Base-by-base conservation (phyloP, 2,329 filamentous ascomycete species). In the Monilinia aucupariae region DNA sequence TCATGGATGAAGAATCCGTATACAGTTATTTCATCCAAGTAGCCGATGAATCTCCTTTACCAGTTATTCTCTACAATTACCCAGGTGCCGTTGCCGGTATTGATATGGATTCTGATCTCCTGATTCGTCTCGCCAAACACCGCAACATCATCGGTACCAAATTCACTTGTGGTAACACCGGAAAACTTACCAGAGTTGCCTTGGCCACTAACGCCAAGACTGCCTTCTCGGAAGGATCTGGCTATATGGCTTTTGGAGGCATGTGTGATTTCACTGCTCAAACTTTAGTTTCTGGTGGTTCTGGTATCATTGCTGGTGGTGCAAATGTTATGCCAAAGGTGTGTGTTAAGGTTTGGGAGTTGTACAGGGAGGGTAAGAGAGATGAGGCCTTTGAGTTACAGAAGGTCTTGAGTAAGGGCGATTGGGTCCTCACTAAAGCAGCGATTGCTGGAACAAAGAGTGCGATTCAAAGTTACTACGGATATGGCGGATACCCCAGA, bases 21-120 rank as follows among this genome's bases (percentile, higher is more conserved):
- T 82, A 86, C 72, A 83, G 86, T 74, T 92, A 88, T 69, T 90
- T 79, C 76, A 71, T 69, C 39, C 64, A 68, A 58, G 89, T 96
- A 6, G 91, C 91, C 54, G 88, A 93, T 74, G 81, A 76, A 47
- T 90, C 86, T 58, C 87, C 90, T 6, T 78, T 94, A 10, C 90
- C 90, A n/a, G 75, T 96, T 61, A 83, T 96, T 67, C 79, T 96
- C 54, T 96, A 96, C 83, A 96, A 96, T 80, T 96, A 94, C 78
- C 91, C 91, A 0, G 91, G 90, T 59, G 91, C 90, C 56, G 91
- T 94, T 7, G 83, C 90, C 7, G 91, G 91, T 58, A 89, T 96
- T 72, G 91, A 96, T 75, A 88, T 96, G 84, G 90, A 94, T 80
- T 92, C 89, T 64, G 91, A 96, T 74, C 82, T 93, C 64, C 83